Conservation (phyloP, 1,284 basidiomycete species). For the Laetiporus sulphureus region DNA sequence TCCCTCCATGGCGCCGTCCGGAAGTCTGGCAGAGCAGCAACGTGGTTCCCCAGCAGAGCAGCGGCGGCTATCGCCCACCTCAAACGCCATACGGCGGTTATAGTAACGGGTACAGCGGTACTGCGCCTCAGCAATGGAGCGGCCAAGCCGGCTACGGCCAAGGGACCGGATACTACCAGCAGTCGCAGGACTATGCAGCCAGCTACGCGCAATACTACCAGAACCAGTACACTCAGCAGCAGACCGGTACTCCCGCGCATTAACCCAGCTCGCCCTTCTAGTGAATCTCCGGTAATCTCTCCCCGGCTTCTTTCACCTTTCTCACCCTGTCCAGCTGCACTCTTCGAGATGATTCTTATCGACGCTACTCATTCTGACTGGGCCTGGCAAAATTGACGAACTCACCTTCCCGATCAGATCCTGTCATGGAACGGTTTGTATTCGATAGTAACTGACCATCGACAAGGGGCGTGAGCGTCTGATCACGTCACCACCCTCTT, state of each 20-base stretch:
- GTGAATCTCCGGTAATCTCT: constrained; percentile 9
- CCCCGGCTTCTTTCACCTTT: constrained; percentile 4
- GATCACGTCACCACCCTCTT: too few relatives aligned
- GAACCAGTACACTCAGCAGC: constrained; percentile 71
- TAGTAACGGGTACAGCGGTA: constrained; percentile 32
- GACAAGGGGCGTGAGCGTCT: too few relatives aligned
- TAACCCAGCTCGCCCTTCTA: constrained; percentile 21
- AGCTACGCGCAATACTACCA: constrained; percentile 81
- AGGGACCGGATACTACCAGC: constrained; percentile 33
- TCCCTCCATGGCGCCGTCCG: constrained; percentile 82
- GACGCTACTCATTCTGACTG: too few relatives aligned
- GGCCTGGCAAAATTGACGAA: constrained; percentile 1
- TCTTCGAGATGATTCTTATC: constrained; percentile 2
- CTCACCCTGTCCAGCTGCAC: constrained; percentile 6
- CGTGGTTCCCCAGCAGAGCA: constrained; percentile 34
- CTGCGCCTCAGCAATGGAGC: constrained; percentile 27
- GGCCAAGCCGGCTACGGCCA: constrained; percentile 33
- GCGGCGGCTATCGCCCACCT: constrained; percentile 35
- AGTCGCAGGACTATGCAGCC: constrained; percentile 57
- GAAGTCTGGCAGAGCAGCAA: constrained; percentile 70
- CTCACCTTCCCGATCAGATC: background rate
- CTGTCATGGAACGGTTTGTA: constrained; percentile 5
- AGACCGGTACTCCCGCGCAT: constrained; percentile 46
- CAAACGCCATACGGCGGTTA: constrained; percentile 27
- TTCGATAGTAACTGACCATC: constrained; percentile 13